These are phyloP conservation scores for Daedaleopsis nitida DNA, from an alignment of 768 basidiomycete genomes.

Conservation along the genomic window DNA sequence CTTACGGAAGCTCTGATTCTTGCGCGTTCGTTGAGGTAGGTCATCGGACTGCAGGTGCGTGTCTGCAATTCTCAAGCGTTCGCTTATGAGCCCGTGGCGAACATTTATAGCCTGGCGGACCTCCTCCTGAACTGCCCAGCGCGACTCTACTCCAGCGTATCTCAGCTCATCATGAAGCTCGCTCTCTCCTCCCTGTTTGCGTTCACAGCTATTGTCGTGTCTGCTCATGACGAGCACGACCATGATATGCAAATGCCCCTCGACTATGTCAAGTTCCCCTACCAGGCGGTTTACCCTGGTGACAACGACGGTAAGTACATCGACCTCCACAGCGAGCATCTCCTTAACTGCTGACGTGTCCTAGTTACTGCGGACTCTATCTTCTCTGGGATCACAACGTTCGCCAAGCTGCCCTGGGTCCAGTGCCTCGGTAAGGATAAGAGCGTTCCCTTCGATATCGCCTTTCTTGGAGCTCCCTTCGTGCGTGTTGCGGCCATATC, in stretches of 20 bases:
- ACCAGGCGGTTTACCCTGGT: slow-evolving; percentile 56
- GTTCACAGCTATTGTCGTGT: slow-evolving; percentile 27
- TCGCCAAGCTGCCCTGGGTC: slow-evolving; percentile 85
- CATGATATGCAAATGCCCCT: slow-evolving; percentile 61
- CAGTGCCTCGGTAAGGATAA: slow-evolving; percentile 71
- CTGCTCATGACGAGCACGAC: slow-evolving; percentile 39
- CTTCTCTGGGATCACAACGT: slow-evolving; percentile 83
- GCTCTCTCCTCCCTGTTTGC: slow-evolving; percentile 24
- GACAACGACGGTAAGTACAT: slow-evolving; percentile 54
- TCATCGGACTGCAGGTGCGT: background rate
- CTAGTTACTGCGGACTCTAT: slow-evolving; percentile 75
- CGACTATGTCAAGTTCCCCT: slow-evolving; percentile 68
- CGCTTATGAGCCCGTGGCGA: background rate
- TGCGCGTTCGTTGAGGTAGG: background rate
- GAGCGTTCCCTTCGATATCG: slow-evolving; percentile 70
- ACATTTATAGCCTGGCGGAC: background rate
- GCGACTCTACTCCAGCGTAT: background rate
- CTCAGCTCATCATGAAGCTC: slow-evolving; percentile 21
- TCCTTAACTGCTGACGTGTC: background rate
- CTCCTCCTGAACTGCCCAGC: background rate
- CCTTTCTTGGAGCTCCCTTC: slow-evolving; percentile 80
- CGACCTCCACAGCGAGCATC: background rate
- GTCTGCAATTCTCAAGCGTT: background rate
- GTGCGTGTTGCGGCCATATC: slow-evolving; percentile 38
- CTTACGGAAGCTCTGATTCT: background rate